Conservation (phyloP, 2,329 filamentous ascomycete species). For the Ophiosphaerella korrae region DNA sequence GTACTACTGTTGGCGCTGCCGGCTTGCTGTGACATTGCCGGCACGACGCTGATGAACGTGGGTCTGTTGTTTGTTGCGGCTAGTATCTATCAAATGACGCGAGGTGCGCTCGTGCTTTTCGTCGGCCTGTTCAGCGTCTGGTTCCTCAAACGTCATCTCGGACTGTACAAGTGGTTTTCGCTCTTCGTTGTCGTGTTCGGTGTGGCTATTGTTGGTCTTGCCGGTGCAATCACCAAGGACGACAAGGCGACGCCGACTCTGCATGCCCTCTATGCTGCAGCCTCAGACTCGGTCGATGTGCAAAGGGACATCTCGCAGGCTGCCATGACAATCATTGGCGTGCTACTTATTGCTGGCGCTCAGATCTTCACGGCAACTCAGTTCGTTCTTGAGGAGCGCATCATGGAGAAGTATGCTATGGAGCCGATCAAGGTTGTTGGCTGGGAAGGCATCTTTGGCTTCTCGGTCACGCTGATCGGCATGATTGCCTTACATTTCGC, state of each 20-base stretch:
- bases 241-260: conserved; percentile 55
- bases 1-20: conserved; percentile 80
- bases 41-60: conserved; percentile 96
- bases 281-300: conserved; percentile 33
- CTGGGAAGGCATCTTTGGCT: conserved; percentile 95
- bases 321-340: conserved; percentile 75
- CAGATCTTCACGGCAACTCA: conserved; percentile 97
- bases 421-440: conserved; percentile 91
- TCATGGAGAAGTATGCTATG: conserved; percentile 78
- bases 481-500: conserved; percentile 81
- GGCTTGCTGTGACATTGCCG: conserved; percentile 90
- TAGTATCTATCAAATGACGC: conserved; percentile 98
- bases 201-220: conserved; percentile 86
- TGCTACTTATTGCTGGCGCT: conserved; percentile 87
- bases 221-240: conserved; percentile 80
- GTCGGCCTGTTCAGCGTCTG: conserved; percentile 94
- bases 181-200: conserved; percentile 85
- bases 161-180: conserved; percentile 90
- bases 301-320: conserved; percentile 59
- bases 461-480: conserved; percentile 74
- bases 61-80: conserved; percentile 92
- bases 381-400: conserved; percentile 94
- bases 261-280: conserved; percentile 25
- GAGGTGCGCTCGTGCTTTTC: conserved; percentile 91
- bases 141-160: conserved; percentile 80